Conservation (phyloP, 768 basidiomycete genomes). For the Termitomyces sp. region DNA sequence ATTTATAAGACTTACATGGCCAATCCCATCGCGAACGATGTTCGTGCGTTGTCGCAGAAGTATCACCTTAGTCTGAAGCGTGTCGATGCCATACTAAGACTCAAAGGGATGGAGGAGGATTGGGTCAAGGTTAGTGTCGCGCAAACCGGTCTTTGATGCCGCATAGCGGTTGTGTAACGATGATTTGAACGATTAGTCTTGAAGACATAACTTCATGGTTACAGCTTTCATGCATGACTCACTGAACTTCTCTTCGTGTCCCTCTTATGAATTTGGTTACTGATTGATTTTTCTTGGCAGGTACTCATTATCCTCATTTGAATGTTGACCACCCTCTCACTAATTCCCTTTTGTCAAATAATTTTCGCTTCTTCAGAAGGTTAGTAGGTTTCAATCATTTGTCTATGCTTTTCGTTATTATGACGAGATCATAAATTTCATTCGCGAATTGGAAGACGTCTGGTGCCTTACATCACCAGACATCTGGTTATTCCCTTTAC, state of each 20-base stretch:
- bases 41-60: conserved; percentile 54
- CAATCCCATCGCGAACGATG: conserved; percentile 50
- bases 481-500: conserved; percentile 54
- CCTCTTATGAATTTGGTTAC: background rate
- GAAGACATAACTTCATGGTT: conserved; percentile 45
- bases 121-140: conserved; percentile 62
- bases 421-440: conserved; percentile 55
- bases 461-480: conserved; percentile 60
- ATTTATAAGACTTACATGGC: conserved; percentile 59
- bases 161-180: conserved; percentile 21
- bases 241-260: background rate
- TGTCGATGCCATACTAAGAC: conserved; percentile 73
- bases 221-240: background rate
- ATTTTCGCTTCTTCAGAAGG: conserved; percentile 26
- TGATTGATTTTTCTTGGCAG: conserved; percentile 13
- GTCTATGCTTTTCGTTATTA: conserved; percentile 1
- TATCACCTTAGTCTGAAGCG: conserved; percentile 72
- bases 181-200: conserved; percentile 93
- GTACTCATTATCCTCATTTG: conserved; percentile 10
- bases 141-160: conserved; percentile 10
- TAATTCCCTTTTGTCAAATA: conserved; percentile 10
- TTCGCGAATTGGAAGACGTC: conserved; percentile 64
- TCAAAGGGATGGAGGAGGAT: conserved; percentile 71
- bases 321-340: background rate
- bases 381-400: conserved; percentile 19